phyloP scores from a whole-genome alignment of 129 eudicot genomes.

The Saposhnikovia divaricata region DNA sequence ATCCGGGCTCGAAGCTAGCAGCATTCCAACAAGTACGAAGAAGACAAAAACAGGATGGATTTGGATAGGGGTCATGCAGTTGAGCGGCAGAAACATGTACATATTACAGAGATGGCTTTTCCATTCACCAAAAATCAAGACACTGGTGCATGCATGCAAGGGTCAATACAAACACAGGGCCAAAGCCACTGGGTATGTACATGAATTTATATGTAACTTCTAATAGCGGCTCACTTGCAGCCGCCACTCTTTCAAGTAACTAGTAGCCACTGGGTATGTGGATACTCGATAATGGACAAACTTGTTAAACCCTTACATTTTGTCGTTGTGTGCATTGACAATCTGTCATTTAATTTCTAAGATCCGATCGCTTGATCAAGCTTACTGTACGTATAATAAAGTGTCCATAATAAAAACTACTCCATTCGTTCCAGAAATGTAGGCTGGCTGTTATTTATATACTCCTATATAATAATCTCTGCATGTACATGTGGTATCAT shows the following conservation, averaged over 20 bases:
- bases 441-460: too few species aligned
- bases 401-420: too few species aligned
- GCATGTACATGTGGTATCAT: too few species aligned
- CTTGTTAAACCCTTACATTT: neutral
- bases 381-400: neutral
- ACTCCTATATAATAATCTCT: too few species aligned
- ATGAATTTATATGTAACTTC: neutral
- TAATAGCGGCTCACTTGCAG: neutral
- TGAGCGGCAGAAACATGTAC: neutral
- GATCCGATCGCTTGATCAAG: neutral
- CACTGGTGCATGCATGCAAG: neutral
- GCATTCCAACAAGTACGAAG: neutral
- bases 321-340: neutral
- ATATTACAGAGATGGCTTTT: neutral
- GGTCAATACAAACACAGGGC: neutral
- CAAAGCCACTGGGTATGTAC: too few species aligned
- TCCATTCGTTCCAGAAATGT: too few species aligned
- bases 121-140: slow-evolving; percentile 7
- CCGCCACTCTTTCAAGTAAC: neutral
- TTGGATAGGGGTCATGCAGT: neutral
- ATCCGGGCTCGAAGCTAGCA: too few species aligned
- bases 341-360: neutral
- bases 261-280: neutral
- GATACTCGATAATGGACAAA: neutral
- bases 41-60: neutral